Evolutionary conservation across 2,329 filamentous ascomycete genomes (phyloP), one percentile per base, ranked within the genome.

Genomic region (Phoma sp.): DNA sequence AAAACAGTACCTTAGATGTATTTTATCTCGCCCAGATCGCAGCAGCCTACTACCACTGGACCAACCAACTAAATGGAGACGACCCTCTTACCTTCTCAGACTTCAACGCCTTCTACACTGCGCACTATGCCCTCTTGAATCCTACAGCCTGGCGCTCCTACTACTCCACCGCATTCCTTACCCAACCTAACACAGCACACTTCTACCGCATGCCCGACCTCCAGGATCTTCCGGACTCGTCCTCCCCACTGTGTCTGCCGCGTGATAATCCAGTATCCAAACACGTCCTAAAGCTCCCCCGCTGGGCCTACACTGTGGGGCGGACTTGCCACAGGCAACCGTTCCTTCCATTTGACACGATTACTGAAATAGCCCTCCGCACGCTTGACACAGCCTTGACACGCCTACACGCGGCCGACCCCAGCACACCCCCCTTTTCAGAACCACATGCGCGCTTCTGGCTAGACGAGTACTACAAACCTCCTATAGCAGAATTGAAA

Each of bases 121-220:
- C 45, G 39, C 45, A 55, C 52, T 40, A 50, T 50, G 45, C 45
- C 33, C 52, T 55, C 39, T 27, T 55, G 40, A 15, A 55, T 15
- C 45, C 45, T 39, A 55, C 52, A 50, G 52, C 52, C 45, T 55
- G 52, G 52, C 45, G 45, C 45, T 50, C 45, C 45, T 55, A 55
- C 46, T 55, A 55, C 45, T 55, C 52, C 52, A 50, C 45, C 33
- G n/a, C 45, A 50, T 55, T 55, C 52, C 52, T 55, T 50, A 45
- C 52, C 45, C 45, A 55, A 45, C 46, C 45, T 40, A 45, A 32
- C 45, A 50, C 52, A 50, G 52, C 52, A 50, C 52, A 45, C 52
- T 55, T 55, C 52, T 55, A 55, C 52, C 52, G 52, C 45, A 50
- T 55, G 45, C 52, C 52, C 45, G 39, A 55, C 46, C 45, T 55